Conservation (phyloP, 2,329 filamentous ascomycete genomes). For the Pyrenochaeta sp. region DNA sequence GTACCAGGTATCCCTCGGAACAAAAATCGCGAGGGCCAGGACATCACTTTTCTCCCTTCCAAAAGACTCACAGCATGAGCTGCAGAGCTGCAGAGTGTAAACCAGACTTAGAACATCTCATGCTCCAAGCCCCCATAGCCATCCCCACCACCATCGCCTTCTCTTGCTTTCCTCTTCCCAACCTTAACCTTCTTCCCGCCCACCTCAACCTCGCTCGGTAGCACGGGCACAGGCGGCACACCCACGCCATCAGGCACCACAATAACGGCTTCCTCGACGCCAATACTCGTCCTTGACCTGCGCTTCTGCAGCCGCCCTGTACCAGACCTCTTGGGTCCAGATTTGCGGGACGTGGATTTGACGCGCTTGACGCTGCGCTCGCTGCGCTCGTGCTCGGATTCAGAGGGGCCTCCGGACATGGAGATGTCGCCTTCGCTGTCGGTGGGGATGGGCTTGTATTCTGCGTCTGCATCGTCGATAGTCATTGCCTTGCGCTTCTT, state of each 20-base stretch:
- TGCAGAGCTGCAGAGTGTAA: no score
- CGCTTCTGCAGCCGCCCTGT: constrained; percentile 24
- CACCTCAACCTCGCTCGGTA: constrained; percentile 32
- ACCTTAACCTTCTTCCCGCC: constrained; percentile 27
- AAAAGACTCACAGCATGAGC: no score
- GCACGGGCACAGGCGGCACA: constrained; percentile 38
- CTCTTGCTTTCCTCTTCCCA: not conserved
- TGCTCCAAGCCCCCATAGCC: constrained; percentile 43
- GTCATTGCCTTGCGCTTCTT: constrained; percentile 51
- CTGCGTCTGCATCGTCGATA: constrained; percentile 34
- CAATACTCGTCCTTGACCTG: constrained; percentile 16
- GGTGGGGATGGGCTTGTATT: constrained; percentile 38
- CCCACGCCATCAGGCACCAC: constrained; percentile 37
- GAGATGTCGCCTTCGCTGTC: constrained; percentile 28
- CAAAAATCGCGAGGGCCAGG: no score
- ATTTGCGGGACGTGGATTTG: no score
- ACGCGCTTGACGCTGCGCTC: constrained; percentile 23
- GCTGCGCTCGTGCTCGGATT: constrained; percentile 26
- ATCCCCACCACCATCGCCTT: constrained; percentile 19
- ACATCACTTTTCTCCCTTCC: no score
- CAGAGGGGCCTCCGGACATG: constrained; percentile 10
- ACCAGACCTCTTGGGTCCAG: no score
- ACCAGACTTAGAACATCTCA: constrained; percentile 43
- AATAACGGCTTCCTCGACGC: constrained; percentile 27
- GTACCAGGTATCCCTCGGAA: no score